Base-by-base conservation (phyloP, 2,329 filamentous ascomycete genomes). In the Fusarium sp. region DNA sequence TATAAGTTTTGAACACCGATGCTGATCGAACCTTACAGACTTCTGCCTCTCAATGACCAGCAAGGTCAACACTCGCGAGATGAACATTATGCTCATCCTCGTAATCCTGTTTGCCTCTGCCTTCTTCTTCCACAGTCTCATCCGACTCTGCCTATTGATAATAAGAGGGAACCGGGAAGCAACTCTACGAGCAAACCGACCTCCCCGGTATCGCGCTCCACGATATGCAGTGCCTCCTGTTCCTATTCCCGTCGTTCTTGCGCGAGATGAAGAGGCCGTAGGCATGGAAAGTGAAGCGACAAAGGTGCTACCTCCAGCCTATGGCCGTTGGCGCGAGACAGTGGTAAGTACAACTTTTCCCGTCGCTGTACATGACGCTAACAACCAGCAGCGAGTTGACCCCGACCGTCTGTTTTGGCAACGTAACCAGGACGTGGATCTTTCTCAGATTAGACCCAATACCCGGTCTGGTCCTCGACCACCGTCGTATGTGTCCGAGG, bases 361-460 rank as follows among this genome's bases (percentile, higher is more conserved):
- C 4, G 19, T 7, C 4, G 17, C 24, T 38, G 28, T 2, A 23
- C 14, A 23, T 15, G 7, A 19, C 19, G 38, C 66, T 74, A 49
- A 66, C n/a, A 7, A 7, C 47, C 21, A 38, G 26, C 71, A 91
- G 87, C 85, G 92, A 46, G 90, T 94, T 30, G 91, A 97, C 72
- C 93, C 93, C 2, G 88, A 95, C 73, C 83, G 93, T 15, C 83
- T 97, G 24, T 93, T 91, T 75, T 96, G 93, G 93, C 89, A 91
- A 77, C 87, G 90, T 36, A 91, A 89, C 67, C 81, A 84, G 20
- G 74, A 77, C 5, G 75, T 76, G 4, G 63, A 71, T 14, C 49
- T 74, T 20, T 51, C 69, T 26, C 58, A 71, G 7, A 55, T 66
- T 21, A 70, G 65, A 24, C 57, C 69, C 49, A 74, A 64, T 44